A percentile compares a stretch with the other conserved stretches of the same genome.
Conservation (phyloP, 768 basidiomycete species). For the Pleurotus tuber-regium region DNA sequence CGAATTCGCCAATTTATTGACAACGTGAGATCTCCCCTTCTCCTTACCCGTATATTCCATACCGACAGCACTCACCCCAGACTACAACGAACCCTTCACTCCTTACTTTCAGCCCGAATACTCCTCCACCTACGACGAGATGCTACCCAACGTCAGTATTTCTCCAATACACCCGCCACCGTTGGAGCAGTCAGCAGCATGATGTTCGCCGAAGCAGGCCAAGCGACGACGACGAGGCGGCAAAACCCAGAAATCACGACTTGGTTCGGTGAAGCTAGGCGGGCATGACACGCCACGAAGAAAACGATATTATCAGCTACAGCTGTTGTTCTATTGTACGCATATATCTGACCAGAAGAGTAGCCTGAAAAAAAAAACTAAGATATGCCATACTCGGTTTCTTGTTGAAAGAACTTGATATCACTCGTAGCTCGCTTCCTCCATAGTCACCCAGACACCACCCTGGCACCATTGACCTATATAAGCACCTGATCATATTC, state of each 20-base stretch:
- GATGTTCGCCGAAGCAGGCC: conserved; percentile 1
- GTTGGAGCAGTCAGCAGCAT: background rate
- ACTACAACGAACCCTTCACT: conserved; percentile 10
- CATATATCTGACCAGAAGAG: background rate
- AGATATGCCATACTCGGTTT: background rate
- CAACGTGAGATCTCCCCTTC: background rate
- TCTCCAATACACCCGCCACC: background rate
- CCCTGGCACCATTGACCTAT: background rate
- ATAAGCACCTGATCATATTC: background rate
- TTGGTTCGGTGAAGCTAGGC: conserved; percentile 5
- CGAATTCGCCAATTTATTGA: background rate
- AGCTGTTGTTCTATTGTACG: background rate
- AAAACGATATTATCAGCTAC: background rate
- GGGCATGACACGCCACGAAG: background rate
- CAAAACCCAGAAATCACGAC: background rate
- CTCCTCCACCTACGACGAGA: conserved; percentile 4
- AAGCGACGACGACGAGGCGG: background rate
- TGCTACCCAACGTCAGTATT: background rate
- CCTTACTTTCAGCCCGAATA: conserved; percentile 8
- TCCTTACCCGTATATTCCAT: background rate
- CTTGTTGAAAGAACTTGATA: background rate
- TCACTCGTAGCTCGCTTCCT: conserved; percentile 1
- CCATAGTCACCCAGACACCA: conserved; percentile 5
- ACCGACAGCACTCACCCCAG: background rate
- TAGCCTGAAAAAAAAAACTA: background rate